phyloP scores from a whole-genome alignment of 2,329 filamentous ascomycete species.

The Talaromyces sp. region DNA sequence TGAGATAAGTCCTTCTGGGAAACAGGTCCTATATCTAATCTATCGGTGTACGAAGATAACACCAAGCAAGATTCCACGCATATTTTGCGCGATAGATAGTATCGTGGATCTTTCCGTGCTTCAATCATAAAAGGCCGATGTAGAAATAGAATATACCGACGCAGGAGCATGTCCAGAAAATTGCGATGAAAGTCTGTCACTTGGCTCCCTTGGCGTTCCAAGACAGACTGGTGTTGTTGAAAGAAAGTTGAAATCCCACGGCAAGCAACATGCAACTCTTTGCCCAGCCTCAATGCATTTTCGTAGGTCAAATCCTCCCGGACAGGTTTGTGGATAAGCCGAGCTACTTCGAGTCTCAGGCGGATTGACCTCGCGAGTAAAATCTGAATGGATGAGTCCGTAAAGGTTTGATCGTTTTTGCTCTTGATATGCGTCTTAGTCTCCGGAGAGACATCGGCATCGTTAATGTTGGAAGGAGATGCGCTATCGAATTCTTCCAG shows the following conservation, averaged over 20 bases:
- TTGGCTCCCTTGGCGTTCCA: not conserved
- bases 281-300: conserved; percentile 3
- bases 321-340: conserved; percentile 1
- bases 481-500: conserved; percentile 44
- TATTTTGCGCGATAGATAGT: conserved; percentile 7
- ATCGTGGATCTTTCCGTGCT: conserved; percentile 6
- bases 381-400: conserved; percentile 8
- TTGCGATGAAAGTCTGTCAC: conserved; percentile 3
- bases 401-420: not conserved
- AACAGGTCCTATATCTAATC: conserved; percentile 10
- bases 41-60: conserved; percentile 13
- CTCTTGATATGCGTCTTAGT: not conserved
- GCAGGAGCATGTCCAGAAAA: conserved; percentile 6
- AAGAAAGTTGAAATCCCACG: conserved; percentile 1
- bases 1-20: conserved; percentile 13
- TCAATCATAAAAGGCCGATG: conserved; percentile 10
- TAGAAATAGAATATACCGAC: conserved; percentile 7
- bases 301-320: conserved; percentile 13
- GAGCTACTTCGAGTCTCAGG: conserved; percentile 5
- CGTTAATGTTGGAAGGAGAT: conserved; percentile 48
- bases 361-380: conserved; percentile 1
- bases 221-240: not conserved
- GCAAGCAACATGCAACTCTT: conserved; percentile 1
- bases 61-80: conserved; percentile 8
- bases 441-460: conserved; percentile 38